Evolutionary conservation across 306 rosid genomes (phyloP).

Genomic region (Ormosia emarginata): DNA sequence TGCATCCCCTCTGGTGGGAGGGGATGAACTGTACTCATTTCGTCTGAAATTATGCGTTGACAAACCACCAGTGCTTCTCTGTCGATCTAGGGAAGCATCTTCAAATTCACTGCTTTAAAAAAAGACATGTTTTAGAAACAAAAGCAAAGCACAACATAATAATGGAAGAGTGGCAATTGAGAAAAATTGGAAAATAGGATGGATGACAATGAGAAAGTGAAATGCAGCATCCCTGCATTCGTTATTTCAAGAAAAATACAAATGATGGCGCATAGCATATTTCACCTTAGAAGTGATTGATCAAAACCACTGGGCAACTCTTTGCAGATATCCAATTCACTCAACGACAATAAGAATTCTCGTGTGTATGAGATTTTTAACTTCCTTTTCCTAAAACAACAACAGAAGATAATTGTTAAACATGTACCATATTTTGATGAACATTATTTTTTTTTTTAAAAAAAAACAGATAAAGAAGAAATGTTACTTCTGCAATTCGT

Average conservation of each 20-base stretch:
- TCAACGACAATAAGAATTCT: slow-evolving; percentile 75
- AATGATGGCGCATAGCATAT: not conserved
- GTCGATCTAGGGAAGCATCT: slow-evolving; percentile 67
- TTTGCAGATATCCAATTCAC: slow-evolving; percentile 73
- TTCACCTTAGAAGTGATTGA: slow-evolving; percentile 69
- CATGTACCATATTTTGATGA: slow-evolving; percentile 5
- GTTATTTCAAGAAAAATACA: not conserved
- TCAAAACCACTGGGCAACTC: slow-evolving; percentile 78
- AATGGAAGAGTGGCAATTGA: not conserved
- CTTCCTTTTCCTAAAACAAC: slow-evolving; percentile 79
- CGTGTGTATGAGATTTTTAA: slow-evolving; percentile 53
- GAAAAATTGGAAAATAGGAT: not conserved
- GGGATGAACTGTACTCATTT: slow-evolving; percentile 74
- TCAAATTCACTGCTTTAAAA: slow-evolving; percentile 63
- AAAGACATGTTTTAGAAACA: not conserved
- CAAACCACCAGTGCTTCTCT: slow-evolving; percentile 62
- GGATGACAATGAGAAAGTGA: not conserved
- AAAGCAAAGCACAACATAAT: slow-evolving; percentile 23
- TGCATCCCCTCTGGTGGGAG: slow-evolving; percentile 74
- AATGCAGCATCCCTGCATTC: slow-evolving; percentile 1
- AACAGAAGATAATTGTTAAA: slow-evolving; percentile 19
- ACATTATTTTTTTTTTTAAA: not conserved
- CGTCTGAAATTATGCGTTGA: slow-evolving; percentile 60
- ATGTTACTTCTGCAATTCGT: slow-evolving; percentile 57
- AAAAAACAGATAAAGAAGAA: not conserved